phyloP scores from a whole-genome alignment of 768 basidiomycete species.

The Termitomyces sp. region DNA sequence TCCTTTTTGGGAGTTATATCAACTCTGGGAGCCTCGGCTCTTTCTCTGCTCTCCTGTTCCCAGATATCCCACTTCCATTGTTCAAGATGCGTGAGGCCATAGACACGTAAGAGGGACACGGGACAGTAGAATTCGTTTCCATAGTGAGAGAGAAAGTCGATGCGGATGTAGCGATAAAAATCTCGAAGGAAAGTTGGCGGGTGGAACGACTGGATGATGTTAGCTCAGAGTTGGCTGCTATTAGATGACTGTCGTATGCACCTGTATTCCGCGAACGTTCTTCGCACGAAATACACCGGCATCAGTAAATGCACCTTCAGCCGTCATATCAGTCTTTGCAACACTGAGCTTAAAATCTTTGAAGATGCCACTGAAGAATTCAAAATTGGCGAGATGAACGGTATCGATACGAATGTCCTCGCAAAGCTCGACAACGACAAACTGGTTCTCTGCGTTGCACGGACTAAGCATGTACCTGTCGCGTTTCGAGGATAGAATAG shows the following conservation, averaged over 20 bases:
- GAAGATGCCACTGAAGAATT: conserved; percentile 97
- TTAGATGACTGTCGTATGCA: conserved; percentile 28
- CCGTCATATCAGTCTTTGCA: conserved; percentile 71
- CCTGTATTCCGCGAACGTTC: conserved; percentile 90
- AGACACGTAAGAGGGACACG: conserved; percentile 85
- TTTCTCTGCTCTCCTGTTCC: conserved; percentile 58
- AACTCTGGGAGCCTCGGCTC: conserved; percentile 24
- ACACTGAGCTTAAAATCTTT: conserved; percentile 86
- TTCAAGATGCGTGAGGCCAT: conserved; percentile 94
- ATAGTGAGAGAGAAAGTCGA: conserved; percentile 93
- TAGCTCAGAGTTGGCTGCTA: background rate
- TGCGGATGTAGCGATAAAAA: conserved; percentile 91
- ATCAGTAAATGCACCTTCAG: conserved; percentile 57
- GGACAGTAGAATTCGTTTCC: conserved; percentile 97
- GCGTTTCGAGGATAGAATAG: conserved; percentile 84
- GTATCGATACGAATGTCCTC: conserved; percentile 97
- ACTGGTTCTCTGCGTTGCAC: conserved; percentile 62
- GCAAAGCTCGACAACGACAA: conserved; percentile 92
- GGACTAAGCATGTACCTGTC: conserved; percentile 98
- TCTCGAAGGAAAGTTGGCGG: conserved; percentile 64
- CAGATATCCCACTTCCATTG: conserved; percentile 91
- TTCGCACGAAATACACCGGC: conserved; percentile 82
- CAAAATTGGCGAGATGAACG: conserved; percentile 93
- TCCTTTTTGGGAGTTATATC: conserved; percentile 15
- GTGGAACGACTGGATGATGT: conserved; percentile 60